phyloP scores from a whole-genome alignment of 2,329 filamentous ascomycete genomes.

The Aspergillus puulaauensis region DNA sequence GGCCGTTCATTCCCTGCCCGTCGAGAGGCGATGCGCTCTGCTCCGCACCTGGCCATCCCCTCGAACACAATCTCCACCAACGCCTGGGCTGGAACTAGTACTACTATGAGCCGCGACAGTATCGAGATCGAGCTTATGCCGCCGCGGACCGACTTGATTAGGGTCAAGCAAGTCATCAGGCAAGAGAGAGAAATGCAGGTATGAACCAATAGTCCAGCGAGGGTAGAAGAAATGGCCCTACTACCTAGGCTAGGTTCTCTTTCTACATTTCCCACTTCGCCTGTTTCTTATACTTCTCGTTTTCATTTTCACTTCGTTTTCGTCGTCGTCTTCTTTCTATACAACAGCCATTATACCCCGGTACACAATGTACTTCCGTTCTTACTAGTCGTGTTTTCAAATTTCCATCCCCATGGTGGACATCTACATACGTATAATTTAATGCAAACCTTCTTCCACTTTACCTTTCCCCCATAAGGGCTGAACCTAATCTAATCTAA shows the following conservation, averaged over 20 bases:
- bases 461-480: too few species aligned
- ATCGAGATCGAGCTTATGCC: constrained; percentile 18
- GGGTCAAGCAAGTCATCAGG: constrained; percentile 33
- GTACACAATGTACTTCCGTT: too few species aligned
- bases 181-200: constrained; percentile 31
- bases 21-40: constrained; percentile 10
- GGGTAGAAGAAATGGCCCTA: neutral
- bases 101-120: constrained; percentile 24
- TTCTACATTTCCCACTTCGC: neutral
- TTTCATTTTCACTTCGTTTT: too few species aligned
- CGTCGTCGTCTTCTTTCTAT: too few species aligned
- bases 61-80: constrained; percentile 29
- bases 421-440: too few species aligned
- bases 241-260: neutral
- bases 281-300: too few species aligned
- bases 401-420: too few species aligned
- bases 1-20: constrained; percentile 8
- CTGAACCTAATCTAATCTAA: too few species aligned
- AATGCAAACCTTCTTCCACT: too few species aligned
- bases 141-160: constrained; percentile 25
- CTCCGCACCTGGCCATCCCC: constrained; percentile 18
- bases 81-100: constrained; percentile 32
- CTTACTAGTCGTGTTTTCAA: too few species aligned
- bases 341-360: too few species aligned
- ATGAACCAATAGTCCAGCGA: constrained; percentile 3